phyloP scores from a whole-genome alignment of 2,329 filamentous ascomycete species.

The Diaporthe amygdali region DNA sequence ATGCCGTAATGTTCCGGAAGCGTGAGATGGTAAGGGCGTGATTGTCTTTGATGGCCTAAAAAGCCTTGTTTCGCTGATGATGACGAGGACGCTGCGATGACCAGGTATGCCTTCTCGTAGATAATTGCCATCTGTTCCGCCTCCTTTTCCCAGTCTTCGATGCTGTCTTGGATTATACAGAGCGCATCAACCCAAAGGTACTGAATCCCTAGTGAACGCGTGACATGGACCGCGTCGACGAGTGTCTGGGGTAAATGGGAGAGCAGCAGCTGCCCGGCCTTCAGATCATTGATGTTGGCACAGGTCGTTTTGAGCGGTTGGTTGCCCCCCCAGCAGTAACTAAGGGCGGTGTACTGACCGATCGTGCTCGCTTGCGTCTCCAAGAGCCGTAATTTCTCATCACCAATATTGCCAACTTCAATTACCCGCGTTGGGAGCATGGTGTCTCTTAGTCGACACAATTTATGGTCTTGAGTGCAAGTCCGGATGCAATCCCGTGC shows the following conservation, averaged over 20 bases:
- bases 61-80: neutral
- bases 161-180: neutral
- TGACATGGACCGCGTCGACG: neutral
- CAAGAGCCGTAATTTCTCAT: neutral
- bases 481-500: neutral
- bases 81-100: neutral
- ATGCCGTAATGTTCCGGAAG: neutral
- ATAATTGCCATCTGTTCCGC: neutral
- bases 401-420: neutral
- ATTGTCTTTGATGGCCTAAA: neutral
- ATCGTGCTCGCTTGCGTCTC: neutral
- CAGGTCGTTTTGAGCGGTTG: neutral
- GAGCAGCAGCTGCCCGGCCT: neutral
- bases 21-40: neutral
- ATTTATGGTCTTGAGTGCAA: neutral
- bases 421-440: neutral
- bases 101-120: neutral
- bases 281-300: neutral
- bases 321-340: neutral
- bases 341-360: neutral
- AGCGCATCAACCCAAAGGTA: neutral
- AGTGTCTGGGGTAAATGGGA: neutral
- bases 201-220: neutral
- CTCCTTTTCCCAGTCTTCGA: neutral
- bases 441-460: neutral